Evolutionary conservation across 2,329 filamentous ascomycete species (phyloP), one percentile per base, ranked within the genome.

Genomic region (Ceratocystis colombiana): DNA sequence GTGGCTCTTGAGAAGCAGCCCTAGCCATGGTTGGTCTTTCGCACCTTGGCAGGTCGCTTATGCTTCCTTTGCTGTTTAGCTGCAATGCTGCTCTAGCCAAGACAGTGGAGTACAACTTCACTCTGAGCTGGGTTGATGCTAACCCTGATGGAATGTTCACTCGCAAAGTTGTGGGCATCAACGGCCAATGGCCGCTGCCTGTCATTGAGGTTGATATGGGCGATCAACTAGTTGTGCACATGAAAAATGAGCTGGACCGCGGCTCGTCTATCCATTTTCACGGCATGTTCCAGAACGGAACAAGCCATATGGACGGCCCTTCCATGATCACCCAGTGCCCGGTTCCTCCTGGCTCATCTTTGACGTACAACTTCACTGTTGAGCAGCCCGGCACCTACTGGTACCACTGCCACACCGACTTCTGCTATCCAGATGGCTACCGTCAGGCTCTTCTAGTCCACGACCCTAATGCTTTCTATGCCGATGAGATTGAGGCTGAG

Each of bases 181-280:
- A 89, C 71, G 79, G 79, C 12, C 73, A 82, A 72, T 87, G 86
- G 83, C 86, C 86, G 2, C 79, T 84, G 30, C 87, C 87, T 0
- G 72, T 77, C 12, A 82, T 86, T 57, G 77, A 80, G 65, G 83
- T 80, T 6, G 78, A 77, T 64, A 77, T 79, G 68, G 83, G 82
- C 64, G 83, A 85, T 68, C 76, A 74, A 17, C 69, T 82, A 46
- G 72, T 80, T 10, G 74, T 83, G 55, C 79, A 79, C 69, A 73
- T 82, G 68, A 70, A 76, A 65, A 83, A 84, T 70, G 71, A 74
- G 48, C 74, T 84, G 1, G 79, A 78, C 20, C 82, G 84, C 67
- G 78, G 76, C 4, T 81, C 81, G 1, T 79, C 79, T 28, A 73
- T 83, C 3, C 80, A 79, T 73, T 88, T 84, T 73, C 85, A 88